Base-by-base conservation (phyloP, 1,139 yeast species). In the Ogataea hybrid region DNA sequence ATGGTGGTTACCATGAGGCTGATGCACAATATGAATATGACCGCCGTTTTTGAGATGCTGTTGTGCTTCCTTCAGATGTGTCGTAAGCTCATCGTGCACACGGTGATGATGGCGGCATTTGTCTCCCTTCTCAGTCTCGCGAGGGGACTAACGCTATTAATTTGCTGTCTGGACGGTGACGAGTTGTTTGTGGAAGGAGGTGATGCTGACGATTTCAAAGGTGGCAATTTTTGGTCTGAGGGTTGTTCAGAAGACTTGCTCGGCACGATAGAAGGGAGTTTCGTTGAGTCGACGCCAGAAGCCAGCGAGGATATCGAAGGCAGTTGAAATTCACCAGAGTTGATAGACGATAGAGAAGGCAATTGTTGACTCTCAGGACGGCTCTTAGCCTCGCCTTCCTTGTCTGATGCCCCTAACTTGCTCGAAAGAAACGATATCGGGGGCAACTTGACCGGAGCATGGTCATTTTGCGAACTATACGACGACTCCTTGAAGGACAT, bases 381-480 rank as follows among this genome's bases (percentile, higher is more conserved):
- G 29, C 15, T 32, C 10, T 40, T 28, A n/a, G 23, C 18, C 31
- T 16, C 32, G 9, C 30, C 29, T 27, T 32, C 39, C 33, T 15
- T 25, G 35, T 29, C 39, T 31, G 14, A 33, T 20, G 32, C 33
- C 21, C 22, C 9, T 25, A 44, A 41, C 21, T 53, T 41, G 27
- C 45, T 44, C 16, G 61, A 48, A n/a, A 62, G 43, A 34, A 60
- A 59, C 5, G 67, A 61, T 27, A 63, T 59, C 2, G 67, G 65
- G 5, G 67, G 67, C n/a, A 63, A 49, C 35, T 59, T 59, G 15
- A 62, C 61, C 27, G 53, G 46, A 11, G 37, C 42, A 11, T 40
- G 47, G 6, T 44, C 33, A 17, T 41, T 40, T 31, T 37, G 43
- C 29, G 43, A 32, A 23, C 34, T 38, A 21, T 28, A 34, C n/a